Evolutionary conservation across 768 basidiomycete species (phyloP).

Genomic region (Lentinula boryana): DNA sequence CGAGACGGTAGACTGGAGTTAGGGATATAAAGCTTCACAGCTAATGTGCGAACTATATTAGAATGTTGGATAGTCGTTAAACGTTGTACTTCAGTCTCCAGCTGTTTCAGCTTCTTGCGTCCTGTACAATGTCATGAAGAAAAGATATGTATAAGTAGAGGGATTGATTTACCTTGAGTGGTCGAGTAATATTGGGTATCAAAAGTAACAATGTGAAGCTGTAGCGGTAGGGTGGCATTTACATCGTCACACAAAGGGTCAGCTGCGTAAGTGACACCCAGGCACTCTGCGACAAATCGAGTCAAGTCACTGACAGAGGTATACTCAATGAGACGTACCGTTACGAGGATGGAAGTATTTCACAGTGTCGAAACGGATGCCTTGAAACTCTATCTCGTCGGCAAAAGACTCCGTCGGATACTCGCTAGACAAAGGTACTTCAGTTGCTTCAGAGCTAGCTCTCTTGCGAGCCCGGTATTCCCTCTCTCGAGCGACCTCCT

Average conservation of each 20-base stretch:
- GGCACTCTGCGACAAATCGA: slow-evolving; percentile 35
- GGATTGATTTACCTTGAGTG: slow-evolving; percentile 42
- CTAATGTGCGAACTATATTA: slow-evolving; percentile 63
- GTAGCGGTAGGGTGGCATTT: slow-evolving; percentile 50
- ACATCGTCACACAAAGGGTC: slow-evolving; percentile 71
- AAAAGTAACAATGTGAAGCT: slow-evolving; percentile 64
- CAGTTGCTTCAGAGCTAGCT: slow-evolving; percentile 67
- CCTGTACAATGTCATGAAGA: slow-evolving; percentile 25
- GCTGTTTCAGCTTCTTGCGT: slow-evolving; percentile 60
- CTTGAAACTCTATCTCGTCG: slow-evolving; percentile 50
- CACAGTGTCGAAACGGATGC: slow-evolving; percentile 56
- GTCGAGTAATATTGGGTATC: slow-evolving; percentile 63
- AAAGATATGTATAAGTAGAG: background rate
- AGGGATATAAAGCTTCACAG: slow-evolving; percentile 56
- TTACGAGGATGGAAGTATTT: slow-evolving; percentile 67
- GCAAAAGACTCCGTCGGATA: slow-evolving; percentile 59
- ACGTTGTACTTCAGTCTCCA: slow-evolving; percentile 61
- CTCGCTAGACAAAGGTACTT: slow-evolving; percentile 45
- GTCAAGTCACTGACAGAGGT: background rate
- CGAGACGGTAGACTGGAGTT: slow-evolving; percentile 43
- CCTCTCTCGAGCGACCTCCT: slow-evolving; percentile 47
- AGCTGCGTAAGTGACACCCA: slow-evolving; percentile 66
- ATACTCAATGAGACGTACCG: slow-evolving; percentile 31
- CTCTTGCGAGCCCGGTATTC: slow-evolving; percentile 48
- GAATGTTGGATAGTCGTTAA: slow-evolving; percentile 54